phyloP scores from a whole-genome alignment of 202 grass and related monocot species.

The Carex sylvatica region DNA sequence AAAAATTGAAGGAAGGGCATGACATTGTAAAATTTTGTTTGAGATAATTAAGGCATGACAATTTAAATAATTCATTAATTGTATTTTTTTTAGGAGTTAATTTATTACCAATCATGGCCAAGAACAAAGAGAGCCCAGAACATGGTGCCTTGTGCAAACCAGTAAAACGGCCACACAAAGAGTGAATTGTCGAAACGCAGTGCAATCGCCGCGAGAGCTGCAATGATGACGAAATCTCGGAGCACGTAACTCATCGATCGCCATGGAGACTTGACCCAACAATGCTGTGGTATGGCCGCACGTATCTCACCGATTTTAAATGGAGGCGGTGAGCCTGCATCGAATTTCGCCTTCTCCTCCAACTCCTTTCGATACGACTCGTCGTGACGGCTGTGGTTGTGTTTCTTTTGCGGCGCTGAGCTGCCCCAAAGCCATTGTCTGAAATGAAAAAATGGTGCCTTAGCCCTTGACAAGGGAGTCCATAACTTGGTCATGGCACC shows the following conservation, averaged over 20 bases:
- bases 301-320: slow-evolving; percentile 84
- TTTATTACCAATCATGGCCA: slow-evolving; percentile 47
- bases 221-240: slow-evolving; percentile 40
- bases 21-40: too few species aligned
- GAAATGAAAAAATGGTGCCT: slow-evolving; percentile 17
- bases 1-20: too few species aligned
- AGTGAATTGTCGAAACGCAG: slow-evolving; percentile 9
- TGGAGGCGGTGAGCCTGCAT: slow-evolving; percentile 56
- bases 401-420: not conserved
- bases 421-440: slow-evolving; percentile 29
- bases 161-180: slow-evolving; percentile 46
- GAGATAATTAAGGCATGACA: too few species aligned
- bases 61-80: too few species aligned
- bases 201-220: slow-evolving; percentile 26
- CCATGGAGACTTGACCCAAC: slow-evolving; percentile 58
- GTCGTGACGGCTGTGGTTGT: not conserved
- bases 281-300: slow-evolving; percentile 50
- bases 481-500: slow-evolving; percentile 27
- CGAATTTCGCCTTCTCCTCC: slow-evolving; percentile 42
- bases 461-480: slow-evolving; percentile 10
- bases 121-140: slow-evolving; percentile 58
- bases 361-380: not conserved
- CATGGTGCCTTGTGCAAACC: slow-evolving; percentile 50
- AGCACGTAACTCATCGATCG: slow-evolving; percentile 58
- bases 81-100: not conserved